Conservation (phyloP, 2,329 filamentous ascomycete species). For the Trichoderma sp. region DNA sequence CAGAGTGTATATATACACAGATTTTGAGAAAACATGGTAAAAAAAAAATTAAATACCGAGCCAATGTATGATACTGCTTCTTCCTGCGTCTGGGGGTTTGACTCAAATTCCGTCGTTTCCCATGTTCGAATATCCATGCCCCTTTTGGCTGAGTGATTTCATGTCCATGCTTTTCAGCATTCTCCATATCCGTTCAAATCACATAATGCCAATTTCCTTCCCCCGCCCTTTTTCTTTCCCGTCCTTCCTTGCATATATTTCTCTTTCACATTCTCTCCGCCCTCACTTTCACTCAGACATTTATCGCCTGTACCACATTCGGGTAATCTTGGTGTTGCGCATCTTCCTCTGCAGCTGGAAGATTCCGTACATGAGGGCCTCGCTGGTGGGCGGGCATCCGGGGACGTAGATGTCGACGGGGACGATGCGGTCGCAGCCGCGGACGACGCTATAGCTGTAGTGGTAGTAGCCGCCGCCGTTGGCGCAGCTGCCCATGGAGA, state of each 20-base stretch:
- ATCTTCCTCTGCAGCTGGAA: slow-evolving; percentile 79
- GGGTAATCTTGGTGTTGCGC: slow-evolving; percentile 57
- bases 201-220: background rate
- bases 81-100: background rate
- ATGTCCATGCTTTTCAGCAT: background rate
- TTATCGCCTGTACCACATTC: slow-evolving; percentile 62
- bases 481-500: slow-evolving; percentile 81
- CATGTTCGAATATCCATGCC: background rate
- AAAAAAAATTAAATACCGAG: slow-evolving; percentile 7
- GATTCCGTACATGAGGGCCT: slow-evolving; percentile 68
- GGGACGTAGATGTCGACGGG: slow-evolving; percentile 81
- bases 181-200: background rate
- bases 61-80: slow-evolving; percentile 1
- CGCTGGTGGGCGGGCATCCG: slow-evolving; percentile 65
- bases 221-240: background rate
- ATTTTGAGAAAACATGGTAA: slow-evolving; percentile 1
- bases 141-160: background rate
- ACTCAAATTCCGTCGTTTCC: background rate
- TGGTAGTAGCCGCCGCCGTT: slow-evolving; percentile 87
- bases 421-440: slow-evolving; percentile 74
- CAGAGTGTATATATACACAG: slow-evolving; percentile 25
- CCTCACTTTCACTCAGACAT: background rate
- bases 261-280: background rate
- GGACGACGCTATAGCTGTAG: slow-evolving; percentile 77
- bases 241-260: background rate